Percentiles rank a stretch among this genome's conserved stretches.
phyloP scores from a whole-genome alignment of 192 early-diverging fungal species.

The Backusella macrospora region DNA sequence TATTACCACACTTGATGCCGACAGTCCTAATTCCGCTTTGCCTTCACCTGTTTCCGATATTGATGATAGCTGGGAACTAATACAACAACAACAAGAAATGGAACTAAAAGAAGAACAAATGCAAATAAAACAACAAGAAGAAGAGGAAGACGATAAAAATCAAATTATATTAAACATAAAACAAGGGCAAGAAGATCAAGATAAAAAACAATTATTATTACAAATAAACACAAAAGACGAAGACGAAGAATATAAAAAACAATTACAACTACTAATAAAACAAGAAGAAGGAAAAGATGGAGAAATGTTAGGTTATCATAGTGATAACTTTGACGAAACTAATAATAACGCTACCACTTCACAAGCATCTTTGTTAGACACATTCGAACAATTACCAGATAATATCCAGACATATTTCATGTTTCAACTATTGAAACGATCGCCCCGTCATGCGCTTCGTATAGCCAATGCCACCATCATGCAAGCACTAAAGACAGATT shows the following conservation, averaged over 20 bases:
- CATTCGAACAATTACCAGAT: constrained; percentile 80
- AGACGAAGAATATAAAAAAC: not conserved
- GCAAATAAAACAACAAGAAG: not conserved
- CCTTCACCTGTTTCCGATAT: constrained; percentile 56
- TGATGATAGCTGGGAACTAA: constrained; percentile 30
- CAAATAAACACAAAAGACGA: not conserved
- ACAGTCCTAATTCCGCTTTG: constrained; percentile 43
- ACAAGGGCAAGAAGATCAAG: not conserved
- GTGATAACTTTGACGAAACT: not conserved
- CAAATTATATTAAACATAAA: not conserved
- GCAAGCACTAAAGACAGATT: constrained; percentile 88
- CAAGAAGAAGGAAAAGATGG: not conserved
- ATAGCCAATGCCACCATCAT: constrained; percentile 83
- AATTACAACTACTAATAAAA: not conserved
- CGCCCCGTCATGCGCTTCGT: constrained; percentile 71
- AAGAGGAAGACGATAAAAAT: not conserved
- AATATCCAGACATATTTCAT: constrained; percentile 88
- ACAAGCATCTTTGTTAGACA: constrained; percentile 41
- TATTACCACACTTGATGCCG: constrained; percentile 16
- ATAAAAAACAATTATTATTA: not conserved
- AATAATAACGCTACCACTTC: not conserved
- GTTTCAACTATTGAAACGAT: constrained; percentile 85
- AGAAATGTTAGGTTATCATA: not conserved
- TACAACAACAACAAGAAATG: not conserved
- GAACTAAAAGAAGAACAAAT: not conserved